phyloP scores from a whole-genome alignment of 2,329 filamentous ascomycete species.

The Proliferodiscus dingleyae region DNA sequence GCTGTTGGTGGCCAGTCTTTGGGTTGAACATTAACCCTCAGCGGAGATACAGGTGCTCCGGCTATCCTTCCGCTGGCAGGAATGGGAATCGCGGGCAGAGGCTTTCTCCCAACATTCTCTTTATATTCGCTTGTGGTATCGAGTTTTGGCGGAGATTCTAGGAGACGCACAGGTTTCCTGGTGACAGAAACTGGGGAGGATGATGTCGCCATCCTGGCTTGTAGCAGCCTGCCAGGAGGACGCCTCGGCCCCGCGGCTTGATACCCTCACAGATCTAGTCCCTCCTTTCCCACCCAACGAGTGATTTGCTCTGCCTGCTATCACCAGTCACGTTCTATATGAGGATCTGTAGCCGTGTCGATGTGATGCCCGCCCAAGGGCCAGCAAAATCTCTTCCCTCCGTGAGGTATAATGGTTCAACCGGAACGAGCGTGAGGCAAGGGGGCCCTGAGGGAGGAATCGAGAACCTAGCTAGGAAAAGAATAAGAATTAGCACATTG shows the following conservation, averaged over 20 bases:
- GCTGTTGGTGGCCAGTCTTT: constrained; percentile 49
- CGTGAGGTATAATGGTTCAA: too few relatives aligned
- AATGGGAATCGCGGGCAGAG: constrained; percentile 19
- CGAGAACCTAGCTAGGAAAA: neutral
- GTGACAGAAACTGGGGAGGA: constrained; percentile 14
- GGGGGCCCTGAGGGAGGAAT: neutral
- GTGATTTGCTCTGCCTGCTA: neutral
- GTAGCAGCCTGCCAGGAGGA: neutral
- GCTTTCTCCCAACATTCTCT: constrained; percentile 23
- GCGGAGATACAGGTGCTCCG: constrained; percentile 51
- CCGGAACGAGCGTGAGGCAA: constrained; percentile 6
- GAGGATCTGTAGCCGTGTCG: neutral
- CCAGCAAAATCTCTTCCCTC: neutral
- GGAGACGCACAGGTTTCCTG: constrained; percentile 14
- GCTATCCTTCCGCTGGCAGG: constrained; percentile 36
- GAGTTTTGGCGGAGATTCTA: constrained; percentile 7
- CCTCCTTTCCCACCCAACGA: neutral
- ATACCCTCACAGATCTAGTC: neutral
- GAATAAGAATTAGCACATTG: constrained; percentile 1
- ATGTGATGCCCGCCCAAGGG: neutral
- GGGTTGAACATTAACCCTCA: constrained; percentile 48
- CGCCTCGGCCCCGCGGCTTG: neutral
- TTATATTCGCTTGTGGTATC: constrained; percentile 18
- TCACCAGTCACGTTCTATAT: neutral
- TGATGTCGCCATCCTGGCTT: constrained; percentile 20